Evolutionary conservation across 176 grass and related monocot genomes (phyloP), one percentile per base, ranked within the genome.

Genomic region (Oryza meyeriana): DNA sequence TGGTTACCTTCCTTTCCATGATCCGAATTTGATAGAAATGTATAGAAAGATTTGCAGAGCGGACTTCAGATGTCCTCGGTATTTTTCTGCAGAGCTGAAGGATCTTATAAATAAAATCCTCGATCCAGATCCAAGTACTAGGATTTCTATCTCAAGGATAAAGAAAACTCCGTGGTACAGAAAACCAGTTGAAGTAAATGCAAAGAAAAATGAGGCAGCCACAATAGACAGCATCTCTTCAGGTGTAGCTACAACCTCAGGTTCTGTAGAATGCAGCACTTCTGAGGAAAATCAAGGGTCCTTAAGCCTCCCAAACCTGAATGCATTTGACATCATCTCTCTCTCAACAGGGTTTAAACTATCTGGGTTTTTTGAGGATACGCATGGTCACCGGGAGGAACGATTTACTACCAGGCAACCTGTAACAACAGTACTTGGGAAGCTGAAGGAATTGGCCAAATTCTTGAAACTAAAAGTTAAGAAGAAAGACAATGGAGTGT

Each of bases 281-380:
- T 83, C 69, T 20, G 87, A 80, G 26, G 88, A 32, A 71, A 98
- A 91, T 82, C 84, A 76, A 84, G 90, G 88, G 16, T 80, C 78
- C 6, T 72, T 69, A 73, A 93, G 72, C 63, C 78, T 95, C 12
- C 81, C 71, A 69, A 95, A 86, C 63, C 85, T 98, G 72, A 98
- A 95, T 79, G 95, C 95, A 39, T 98, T 98, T 88, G 92, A 93
- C 45, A 95, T 98, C 31, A 95, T 98, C 31, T 93, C 92, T 82
- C 86, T 94, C 20, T 95, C 95, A 77, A 85, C 79, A 26, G 90
- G 95, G 34, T 91, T 98, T 79, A 87, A 93, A 80, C 81, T 98
- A 1, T 98, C 95, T 66, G 75, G 88, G 0, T 85, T 98, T 78
- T 94, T 98, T 81, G 92, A 81, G 72, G 92, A 95, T 61, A 84